phyloP scores from a whole-genome alignment of 1,139 yeast genomes.

The Geotrichum bryndzae region DNA sequence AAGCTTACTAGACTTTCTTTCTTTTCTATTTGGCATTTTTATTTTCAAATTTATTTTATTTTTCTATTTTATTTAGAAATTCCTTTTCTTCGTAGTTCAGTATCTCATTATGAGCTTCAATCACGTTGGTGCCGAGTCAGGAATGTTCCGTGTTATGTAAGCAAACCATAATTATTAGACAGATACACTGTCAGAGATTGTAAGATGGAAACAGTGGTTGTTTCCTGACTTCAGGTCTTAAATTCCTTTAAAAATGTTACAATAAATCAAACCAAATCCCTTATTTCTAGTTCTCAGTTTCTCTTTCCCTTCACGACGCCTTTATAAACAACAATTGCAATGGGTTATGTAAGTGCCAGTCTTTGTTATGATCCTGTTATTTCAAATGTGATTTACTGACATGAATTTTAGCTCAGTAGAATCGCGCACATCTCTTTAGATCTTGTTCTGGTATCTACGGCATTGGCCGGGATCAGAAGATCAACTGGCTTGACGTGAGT shows the following conservation, averaged over 20 bases:
- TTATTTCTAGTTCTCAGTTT: not conserved
- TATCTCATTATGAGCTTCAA: too few species aligned
- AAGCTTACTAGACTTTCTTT: conserved; percentile 1
- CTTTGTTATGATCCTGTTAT: not conserved
- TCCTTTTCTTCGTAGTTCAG: too few species aligned
- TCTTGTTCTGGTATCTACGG: conserved; percentile 68
- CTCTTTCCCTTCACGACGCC: not conserved
- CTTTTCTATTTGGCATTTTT: not conserved
- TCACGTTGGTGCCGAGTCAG: not conserved
- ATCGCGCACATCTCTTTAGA: conserved; percentile 64
- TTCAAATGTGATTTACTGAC: not conserved
- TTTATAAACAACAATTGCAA: not conserved
- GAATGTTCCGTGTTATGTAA: not conserved
- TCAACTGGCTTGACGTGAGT: conserved; percentile 68
- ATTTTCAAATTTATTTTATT: too few species aligned
- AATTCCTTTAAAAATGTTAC: not conserved
- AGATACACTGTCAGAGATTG: not conserved
- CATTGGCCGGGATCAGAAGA: conserved; percentile 83
- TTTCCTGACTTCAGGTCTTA: not conserved
- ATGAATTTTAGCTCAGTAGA: conserved; percentile 26
- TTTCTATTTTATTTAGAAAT: too few species aligned
- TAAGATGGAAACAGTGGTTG: not conserved
- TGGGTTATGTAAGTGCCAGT: conserved; percentile 7
- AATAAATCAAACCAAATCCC: too few species aligned
- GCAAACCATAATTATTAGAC: not conserved